These are phyloP conservation scores for Hymenoscyphus albidus DNA, from an alignment of 2,329 filamentous ascomycete genomes.

Conservation along the genomic window DNA sequence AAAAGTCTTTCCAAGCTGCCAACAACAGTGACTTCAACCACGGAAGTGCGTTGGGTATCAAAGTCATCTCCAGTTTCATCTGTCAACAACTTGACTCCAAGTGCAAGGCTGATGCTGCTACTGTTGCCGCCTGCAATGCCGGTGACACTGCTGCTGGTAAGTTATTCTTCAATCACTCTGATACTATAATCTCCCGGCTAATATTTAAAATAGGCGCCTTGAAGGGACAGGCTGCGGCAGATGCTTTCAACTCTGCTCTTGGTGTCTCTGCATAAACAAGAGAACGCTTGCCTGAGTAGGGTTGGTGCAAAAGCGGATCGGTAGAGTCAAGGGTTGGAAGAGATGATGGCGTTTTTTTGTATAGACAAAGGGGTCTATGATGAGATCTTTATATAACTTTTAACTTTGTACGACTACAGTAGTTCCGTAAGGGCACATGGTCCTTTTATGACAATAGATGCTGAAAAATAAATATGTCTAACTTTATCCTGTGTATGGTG, in stretches of 20 bases:
- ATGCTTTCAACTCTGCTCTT: constrained; percentile 36
- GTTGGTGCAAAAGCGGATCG: not conserved
- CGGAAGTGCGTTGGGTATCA: constrained; percentile 45
- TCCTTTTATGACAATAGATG: not conserved
- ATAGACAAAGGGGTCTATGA: not conserved
- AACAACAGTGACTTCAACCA: constrained; percentile 44
- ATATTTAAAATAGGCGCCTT: constrained; percentile 10
- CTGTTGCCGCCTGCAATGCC: constrained; percentile 21
- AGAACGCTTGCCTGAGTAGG: not conserved
- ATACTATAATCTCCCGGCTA: not conserved
- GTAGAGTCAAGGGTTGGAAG: not conserved
- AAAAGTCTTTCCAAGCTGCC: constrained; percentile 41
- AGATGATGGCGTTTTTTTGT: not conserved
- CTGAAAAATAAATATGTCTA: not conserved
- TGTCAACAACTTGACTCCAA: constrained; percentile 36
- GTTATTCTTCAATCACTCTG: constrained; percentile 5
- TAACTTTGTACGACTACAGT: constrained; percentile 1
- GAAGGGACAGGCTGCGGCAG: constrained; percentile 35
- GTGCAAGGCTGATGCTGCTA: constrained; percentile 22
- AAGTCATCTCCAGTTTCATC: constrained; percentile 46
- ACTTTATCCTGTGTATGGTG: not conserved
- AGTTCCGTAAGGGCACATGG: not conserved
- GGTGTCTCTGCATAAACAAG: constrained; percentile 16
- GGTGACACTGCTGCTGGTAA: constrained; percentile 21
- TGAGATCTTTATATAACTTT: constrained; percentile 1